These are phyloP conservation scores for Calycina herbarum DNA, from an alignment of 2,329 filamentous ascomycete genomes.

Conservation along the genomic window DNA sequence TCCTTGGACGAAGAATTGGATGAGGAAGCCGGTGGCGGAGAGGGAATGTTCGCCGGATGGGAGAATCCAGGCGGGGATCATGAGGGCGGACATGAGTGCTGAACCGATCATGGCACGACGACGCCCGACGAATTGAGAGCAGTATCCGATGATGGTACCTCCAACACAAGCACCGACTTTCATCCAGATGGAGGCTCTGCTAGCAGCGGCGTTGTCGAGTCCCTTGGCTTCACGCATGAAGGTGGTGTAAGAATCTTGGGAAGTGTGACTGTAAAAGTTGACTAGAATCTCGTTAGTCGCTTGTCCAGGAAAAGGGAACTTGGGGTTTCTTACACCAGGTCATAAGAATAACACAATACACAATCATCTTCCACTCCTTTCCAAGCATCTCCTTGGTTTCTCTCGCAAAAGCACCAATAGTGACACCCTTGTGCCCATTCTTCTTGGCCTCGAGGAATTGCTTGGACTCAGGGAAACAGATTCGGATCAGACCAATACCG, in stretches of 20 bases:
- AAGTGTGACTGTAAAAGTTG: constrained; percentile 58
- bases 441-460: constrained; percentile 73
- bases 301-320: background rate
- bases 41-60: constrained; percentile 53
- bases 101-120: constrained; percentile 66
- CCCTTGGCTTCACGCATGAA: constrained; percentile 74
- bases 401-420: constrained; percentile 60
- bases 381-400: constrained; percentile 68
- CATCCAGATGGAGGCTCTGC: constrained; percentile 69
- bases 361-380: constrained; percentile 72
- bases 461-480: constrained; percentile 70
- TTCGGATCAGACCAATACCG: constrained; percentile 64
- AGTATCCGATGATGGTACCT: constrained; percentile 64
- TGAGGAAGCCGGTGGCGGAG: constrained; percentile 79
- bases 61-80: constrained; percentile 82
- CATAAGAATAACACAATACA: constrained; percentile 79
- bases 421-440: constrained; percentile 51
- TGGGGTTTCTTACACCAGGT: constrained; percentile 42
- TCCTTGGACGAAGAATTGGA: constrained; percentile 75
- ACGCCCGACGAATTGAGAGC: constrained; percentile 66
- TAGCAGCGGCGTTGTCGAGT: constrained; percentile 62
- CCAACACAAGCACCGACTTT: constrained; percentile 65
- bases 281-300: background rate
- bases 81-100: constrained; percentile 60
- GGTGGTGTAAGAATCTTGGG: constrained; percentile 65